Evolutionary conservation across 1,284 basidiomycete genomes (phyloP), one percentile per base, ranked within the genome.

Genomic region (Schizophyllum commune): DNA sequence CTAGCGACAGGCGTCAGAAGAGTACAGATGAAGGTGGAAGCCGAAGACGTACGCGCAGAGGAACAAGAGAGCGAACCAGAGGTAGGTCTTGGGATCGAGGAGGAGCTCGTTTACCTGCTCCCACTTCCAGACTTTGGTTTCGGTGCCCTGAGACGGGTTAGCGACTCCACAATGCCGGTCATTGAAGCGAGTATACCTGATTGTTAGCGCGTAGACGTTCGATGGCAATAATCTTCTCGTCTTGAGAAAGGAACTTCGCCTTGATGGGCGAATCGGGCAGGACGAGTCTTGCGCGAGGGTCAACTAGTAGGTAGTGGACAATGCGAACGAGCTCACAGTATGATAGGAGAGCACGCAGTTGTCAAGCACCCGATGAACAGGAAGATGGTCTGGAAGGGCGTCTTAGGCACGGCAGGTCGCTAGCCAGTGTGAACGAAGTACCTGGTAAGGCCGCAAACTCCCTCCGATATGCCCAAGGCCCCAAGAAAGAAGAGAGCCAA

Each of bases 291-390:
- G 39, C 39, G 39, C 9, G 13, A 47, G 13, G 39, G 9, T 47
- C 13, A 47, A 8, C 39, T 11, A 11, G 8, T 17, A 39, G 34
- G 9, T 13, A 47, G n/a, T 5, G 51, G 27, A 15, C 9, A 52
- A 20, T 53, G 1, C 20, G 20, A 22, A 27, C 70, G 51, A n/a
- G 73, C 73, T 47, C 66, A 81, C 74, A 72, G 74, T 19, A 82
- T 74, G 58, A 81, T 62, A 0, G 79, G 79, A 17, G 76, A 77
- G 34, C 71, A 70, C n/a, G 71, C 74, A 20, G 80, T 66, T 6
- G 79, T 78, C 55, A 81, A 65, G 8, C 74, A 68, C 33, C 80
- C 81, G 61, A 80, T 78, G 70, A 81, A 81, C 39, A 82, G 67
- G 68, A 80, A 82, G 60, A 81, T 80, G 17, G 72, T 75, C 72